Base-by-base conservation (phyloP, 495 filamentous ascomycete genomes). In the Lasiosphaeria hispida region DNA sequence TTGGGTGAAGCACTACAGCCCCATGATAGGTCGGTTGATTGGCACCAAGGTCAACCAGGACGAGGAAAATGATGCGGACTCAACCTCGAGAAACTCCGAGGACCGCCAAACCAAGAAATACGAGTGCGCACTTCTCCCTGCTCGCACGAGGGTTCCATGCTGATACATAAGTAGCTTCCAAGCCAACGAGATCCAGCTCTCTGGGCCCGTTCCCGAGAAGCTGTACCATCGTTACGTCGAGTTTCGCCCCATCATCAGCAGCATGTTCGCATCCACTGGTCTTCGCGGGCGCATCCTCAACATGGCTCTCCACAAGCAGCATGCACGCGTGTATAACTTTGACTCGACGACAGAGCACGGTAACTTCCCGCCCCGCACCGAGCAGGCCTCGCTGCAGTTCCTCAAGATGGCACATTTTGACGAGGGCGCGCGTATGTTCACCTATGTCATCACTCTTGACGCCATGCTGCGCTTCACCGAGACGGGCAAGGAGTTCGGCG, bases 181-280 rank as follows among this genome's bases (percentile, higher is more conserved):
- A 80, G 91, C 93, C 38, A 94, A 92, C 69, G 87, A 96, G 60
- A 85, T 97, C 44, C 93, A 97, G 60, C 81, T 97, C 33, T 76
- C 79, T 18, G 93, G 93, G 0, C 93, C 93, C 0, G 87, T 92
- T 0, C 92, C 93, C 0, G 68, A 79, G 3, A 74, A 82, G 45
- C 77, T 97, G 23, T 95, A 95, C 67, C 91, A 96, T 67, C 86
- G 89, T 58, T 97, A 86, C 72, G 91, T 97, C 44, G 92, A 94
- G 67, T 96, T 97, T 70, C 87, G 83, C 43, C 92, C 93, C 15
- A 90, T 96, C 63, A 87, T 97, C 38, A 89, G 89, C 15, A 83
- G 85, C 37, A 94, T 96, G 85, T 97, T 97, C 72, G 87, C 85
- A 15, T 80, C 83, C 8, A 77, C 78, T 11, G 93, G 91, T 49